phyloP scores from a whole-genome alignment of 768 basidiomycete species.

The Clavulina sp. region DNA sequence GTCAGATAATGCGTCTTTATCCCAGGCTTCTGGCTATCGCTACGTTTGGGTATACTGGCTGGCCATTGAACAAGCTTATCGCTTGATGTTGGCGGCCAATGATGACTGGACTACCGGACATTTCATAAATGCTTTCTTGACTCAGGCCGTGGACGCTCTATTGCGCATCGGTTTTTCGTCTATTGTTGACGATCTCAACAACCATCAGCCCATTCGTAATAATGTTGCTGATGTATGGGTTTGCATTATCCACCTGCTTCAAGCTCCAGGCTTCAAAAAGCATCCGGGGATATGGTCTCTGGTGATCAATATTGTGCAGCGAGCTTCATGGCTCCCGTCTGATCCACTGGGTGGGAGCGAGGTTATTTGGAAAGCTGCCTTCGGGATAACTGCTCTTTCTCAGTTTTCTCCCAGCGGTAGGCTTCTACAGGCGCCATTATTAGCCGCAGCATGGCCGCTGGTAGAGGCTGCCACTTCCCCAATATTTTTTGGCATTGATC shows the following conservation, averaged over 20 bases:
- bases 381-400: constrained; percentile 53
- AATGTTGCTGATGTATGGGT: constrained; percentile 56
- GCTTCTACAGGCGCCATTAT: constrained; percentile 22
- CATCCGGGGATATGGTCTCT: no score
- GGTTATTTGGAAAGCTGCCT: constrained; percentile 49
- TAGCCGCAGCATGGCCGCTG: constrained; percentile 49
- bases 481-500: constrained; percentile 37
- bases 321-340: no score
- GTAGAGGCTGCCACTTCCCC: constrained; percentile 38
- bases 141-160: no score
- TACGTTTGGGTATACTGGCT: no score
- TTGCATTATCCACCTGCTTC: constrained; percentile 40
- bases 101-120: no score
- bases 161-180: constrained; percentile 20
- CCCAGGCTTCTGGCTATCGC: no score
- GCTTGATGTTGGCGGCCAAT: no score
- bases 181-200: constrained; percentile 1
- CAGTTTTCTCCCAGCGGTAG: constrained; percentile 53
- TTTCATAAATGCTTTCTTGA: no score
- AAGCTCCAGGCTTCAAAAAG: no score
- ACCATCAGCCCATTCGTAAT: constrained; percentile 21
- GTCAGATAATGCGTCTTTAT: no score
- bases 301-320: no score
- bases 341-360: constrained; percentile 36
- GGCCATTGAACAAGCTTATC: no score